Evolutionary conservation across 169 alveolate genomes (phyloP).

Genomic region (Babesia sp.): DNA sequence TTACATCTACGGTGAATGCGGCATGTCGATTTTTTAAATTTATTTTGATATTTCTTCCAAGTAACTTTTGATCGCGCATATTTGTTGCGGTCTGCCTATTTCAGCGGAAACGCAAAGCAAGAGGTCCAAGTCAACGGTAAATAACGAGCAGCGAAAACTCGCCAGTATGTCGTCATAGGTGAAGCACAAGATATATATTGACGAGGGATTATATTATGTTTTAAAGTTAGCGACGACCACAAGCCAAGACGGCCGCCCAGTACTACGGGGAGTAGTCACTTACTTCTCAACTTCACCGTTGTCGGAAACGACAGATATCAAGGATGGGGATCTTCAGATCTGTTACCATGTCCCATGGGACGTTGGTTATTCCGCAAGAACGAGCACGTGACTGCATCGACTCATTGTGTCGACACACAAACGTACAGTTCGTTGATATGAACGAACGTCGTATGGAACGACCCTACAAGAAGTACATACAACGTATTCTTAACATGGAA

Average conservation of each 20-base stretch:
- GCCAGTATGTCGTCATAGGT: not conserved
- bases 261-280: not conserved
- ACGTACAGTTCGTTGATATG: slow-evolving; percentile 87
- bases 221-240: not conserved
- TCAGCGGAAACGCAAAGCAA: too few relatives aligned
- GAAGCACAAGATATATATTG: not conserved
- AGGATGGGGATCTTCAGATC: slow-evolving; percentile 71
- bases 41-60: too few relatives aligned
- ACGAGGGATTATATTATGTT: not conserved
- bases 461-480: slow-evolving; percentile 87
- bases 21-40: too few relatives aligned
- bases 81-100: too few relatives aligned
- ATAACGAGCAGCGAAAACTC: not conserved
- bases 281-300: not conserved
- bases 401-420: slow-evolving; percentile 82
- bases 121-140: too few relatives aligned
- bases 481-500: slow-evolving; percentile 91
- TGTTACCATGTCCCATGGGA: slow-evolving; percentile 89
- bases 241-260: not conserved
- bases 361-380: slow-evolving; percentile 89
- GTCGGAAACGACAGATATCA: not conserved
- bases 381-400: slow-evolving; percentile 87
- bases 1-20: too few relatives aligned
- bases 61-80: too few relatives aligned
- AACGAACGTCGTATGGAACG: slow-evolving; percentile 83